Percentiles rank a stretch among this genome's conserved stretches.
Conservation (phyloP, 2,329 filamentous ascomycete species). For the Colletotrichum sidae region DNA sequence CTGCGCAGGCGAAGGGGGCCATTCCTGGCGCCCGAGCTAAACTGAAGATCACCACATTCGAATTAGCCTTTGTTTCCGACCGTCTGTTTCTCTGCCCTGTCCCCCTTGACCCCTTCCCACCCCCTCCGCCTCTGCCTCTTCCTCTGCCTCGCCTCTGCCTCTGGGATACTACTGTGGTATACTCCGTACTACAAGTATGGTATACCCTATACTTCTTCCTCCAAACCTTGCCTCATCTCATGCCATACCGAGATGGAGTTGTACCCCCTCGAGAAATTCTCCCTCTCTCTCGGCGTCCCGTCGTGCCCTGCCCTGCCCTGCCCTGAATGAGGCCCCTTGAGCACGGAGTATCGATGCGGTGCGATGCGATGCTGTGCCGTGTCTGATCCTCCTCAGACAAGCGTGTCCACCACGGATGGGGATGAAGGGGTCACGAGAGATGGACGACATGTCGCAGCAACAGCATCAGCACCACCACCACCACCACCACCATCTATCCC, state of each 20-base stretch:
- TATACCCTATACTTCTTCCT: background rate
- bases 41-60: constrained; percentile 35
- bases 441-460: constrained; percentile 19
- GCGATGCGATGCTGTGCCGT: constrained; percentile 22
- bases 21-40: constrained; percentile 38
- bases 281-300: constrained; percentile 23
- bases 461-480: background rate
- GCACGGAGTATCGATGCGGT: no score
- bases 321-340: no score
- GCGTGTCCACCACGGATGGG: constrained; percentile 4
- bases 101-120: constrained; percentile 1
- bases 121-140: background rate
- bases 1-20: constrained; percentile 37
- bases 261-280: constrained; percentile 22
- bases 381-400: constrained; percentile 17
- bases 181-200: no score
- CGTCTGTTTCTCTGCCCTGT: constrained; percentile 32
- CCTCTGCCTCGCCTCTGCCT: no score
- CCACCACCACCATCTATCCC: background rate
- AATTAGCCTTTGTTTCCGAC: constrained; percentile 40
- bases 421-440: constrained; percentile 3
- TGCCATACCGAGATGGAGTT: constrained; percentile 31
- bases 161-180: background rate
- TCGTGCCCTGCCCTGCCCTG: background rate
- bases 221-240: constrained; percentile 11